These are phyloP conservation scores for Fusarium subglutinans DNA, from an alignment of 2,329 filamentous ascomycete species.

Conservation along the genomic window DNA sequence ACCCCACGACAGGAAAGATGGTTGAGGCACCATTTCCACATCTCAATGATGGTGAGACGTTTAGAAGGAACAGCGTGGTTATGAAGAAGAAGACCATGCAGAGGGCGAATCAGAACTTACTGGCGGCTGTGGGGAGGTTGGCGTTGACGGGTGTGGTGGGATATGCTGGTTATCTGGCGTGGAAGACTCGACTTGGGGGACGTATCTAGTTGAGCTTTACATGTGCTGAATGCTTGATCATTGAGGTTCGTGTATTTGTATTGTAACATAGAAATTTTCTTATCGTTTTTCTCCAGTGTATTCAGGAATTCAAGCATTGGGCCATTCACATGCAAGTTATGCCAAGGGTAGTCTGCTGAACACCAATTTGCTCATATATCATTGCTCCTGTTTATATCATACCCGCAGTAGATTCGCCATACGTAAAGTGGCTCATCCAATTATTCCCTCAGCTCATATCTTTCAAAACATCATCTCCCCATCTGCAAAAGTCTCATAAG, in stretches of 20 bases:
- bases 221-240: not conserved
- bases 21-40: conserved; percentile 47
- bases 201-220: conserved; percentile 19
- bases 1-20: conserved; percentile 44
- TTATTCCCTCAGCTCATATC: not conserved
- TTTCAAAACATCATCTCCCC: not conserved
- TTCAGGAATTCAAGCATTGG: too few relatives aligned
- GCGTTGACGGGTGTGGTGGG: conserved; percentile 39
- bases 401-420: too few relatives aligned
- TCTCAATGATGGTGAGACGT: conserved; percentile 45
- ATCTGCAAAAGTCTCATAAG: not conserved
- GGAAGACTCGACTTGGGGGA: conserved; percentile 44
- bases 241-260: not conserved
- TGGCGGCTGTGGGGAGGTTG: conserved; percentile 36
- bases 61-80: conserved; percentile 20
- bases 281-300: not conserved
- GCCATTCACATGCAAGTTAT: too few relatives aligned
- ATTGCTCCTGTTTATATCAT: not conserved
- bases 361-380: not conserved
- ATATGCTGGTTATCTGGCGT: conserved; percentile 44
- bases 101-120: conserved; percentile 41
- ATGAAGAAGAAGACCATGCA: conserved; percentile 15
- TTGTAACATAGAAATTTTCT: not conserved
- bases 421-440: too few relatives aligned
- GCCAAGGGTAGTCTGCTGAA: not conserved